Evolutionary conservation across 2,329 filamentous ascomycete genomes (phyloP).

Genomic region (Colletotrichum sp.): DNA sequence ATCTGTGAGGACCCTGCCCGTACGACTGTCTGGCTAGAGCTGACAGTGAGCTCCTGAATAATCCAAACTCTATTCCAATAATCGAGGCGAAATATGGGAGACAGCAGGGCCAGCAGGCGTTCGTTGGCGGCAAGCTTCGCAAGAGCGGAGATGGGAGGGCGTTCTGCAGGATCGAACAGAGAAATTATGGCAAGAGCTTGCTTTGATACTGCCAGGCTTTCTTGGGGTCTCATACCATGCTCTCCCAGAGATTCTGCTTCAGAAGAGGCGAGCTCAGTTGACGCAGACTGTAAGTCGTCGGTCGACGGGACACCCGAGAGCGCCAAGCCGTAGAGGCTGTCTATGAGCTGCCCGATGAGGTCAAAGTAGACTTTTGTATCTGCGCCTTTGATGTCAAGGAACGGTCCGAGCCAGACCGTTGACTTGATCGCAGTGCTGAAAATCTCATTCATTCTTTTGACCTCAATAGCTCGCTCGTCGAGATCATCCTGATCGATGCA

Average conservation of each 20-base stretch:
- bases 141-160: neutral
- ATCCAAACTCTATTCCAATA: neutral
- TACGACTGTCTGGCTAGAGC: neutral
- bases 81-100: neutral
- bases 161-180: neutral
- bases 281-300: fast-evolving
- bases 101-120: neutral
- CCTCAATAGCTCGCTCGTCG: neutral
- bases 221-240: too few species aligned
- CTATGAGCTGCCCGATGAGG: fast-evolving
- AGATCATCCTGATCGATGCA: neutral
- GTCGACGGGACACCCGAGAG: too few species aligned
- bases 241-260: too few species aligned
- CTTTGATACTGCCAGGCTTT: too few species aligned
- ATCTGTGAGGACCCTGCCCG: neutral
- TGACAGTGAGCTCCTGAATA: neutral
- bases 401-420: neutral
- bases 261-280: neutral
- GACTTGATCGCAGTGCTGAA: neutral
- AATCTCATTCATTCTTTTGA: neutral
- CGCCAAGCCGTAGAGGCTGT: too few species aligned
- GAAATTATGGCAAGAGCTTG: neutral
- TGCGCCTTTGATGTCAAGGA: fast-evolving
- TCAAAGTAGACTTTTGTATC: neutral
- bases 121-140: too few species aligned